These are phyloP conservation scores for Eutrema japonicum DNA, from an alignment of 345 rosid species.

Conservation along the genomic window DNA sequence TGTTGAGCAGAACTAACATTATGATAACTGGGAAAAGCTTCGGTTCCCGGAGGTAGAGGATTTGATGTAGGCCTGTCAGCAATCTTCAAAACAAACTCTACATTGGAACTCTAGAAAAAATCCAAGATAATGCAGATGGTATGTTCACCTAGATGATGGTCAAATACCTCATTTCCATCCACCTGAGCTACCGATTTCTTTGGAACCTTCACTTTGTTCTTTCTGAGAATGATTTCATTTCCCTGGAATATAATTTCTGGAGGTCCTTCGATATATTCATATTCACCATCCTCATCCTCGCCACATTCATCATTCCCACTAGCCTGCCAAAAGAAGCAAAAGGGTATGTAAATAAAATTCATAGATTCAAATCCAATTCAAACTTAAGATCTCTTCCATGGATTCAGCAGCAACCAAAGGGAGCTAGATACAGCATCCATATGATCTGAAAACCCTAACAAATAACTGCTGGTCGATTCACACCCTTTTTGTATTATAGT, in stretches of 20 bases:
- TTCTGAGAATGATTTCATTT: constrained; percentile 80
- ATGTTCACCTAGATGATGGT: constrained; percentile 19
- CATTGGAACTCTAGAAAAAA: constrained; percentile 10
- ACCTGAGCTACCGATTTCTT: constrained; percentile 50
- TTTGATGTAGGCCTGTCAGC: constrained; percentile 83
- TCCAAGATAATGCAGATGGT: background rate
- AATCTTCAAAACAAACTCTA: constrained; percentile 52
- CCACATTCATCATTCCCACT: constrained; percentile 46
- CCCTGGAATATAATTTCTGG: constrained; percentile 90
- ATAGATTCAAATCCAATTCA: constrained; percentile 6
- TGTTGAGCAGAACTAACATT: constrained; percentile 66
- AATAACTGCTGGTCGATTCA: background rate
- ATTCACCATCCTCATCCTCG: constrained; percentile 64
- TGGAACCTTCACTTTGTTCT: constrained; percentile 77
- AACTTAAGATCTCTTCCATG: background rate
- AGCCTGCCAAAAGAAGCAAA: constrained; percentile 48
- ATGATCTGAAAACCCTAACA: background rate
- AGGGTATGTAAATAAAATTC: background rate
- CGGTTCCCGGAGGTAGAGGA: constrained; percentile 85
- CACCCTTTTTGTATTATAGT: background rate
- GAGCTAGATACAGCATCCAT: background rate
- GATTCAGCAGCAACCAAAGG: background rate
- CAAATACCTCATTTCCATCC: constrained; percentile 56
- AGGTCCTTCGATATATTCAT: constrained; percentile 90
- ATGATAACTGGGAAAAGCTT: constrained; percentile 58